Base-by-base conservation (phyloP, 2,329 filamentous ascomycete species). In the Aureobasidium sp. region DNA sequence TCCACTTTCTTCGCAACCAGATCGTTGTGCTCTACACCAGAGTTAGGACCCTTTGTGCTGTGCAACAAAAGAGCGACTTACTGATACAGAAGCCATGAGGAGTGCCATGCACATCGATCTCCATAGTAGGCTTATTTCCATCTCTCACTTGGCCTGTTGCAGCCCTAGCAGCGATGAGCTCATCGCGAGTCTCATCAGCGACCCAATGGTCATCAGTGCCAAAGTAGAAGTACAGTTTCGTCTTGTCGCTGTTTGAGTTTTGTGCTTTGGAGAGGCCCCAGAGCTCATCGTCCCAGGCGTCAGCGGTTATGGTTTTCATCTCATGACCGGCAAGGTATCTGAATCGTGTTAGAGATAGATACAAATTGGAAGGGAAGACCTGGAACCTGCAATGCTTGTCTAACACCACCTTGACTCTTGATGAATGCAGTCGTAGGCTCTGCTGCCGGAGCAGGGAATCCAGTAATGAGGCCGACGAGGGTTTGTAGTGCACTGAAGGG, bases 191-290 rank as follows among this genome's bases (percentile, higher is more conserved):
- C 66, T 76, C 73, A 64, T 83, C 77, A 1, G 82, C 82, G 30
- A 86, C 81, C 84, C 84, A 86, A 67, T 85, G 82, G 67, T 87
- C 84, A 51, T 80, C 73, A 39, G 79, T 73, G 1, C 81, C 83
- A 69, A 85, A 87, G 65, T 84, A 80, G 67, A 87, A 84, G 57
- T 79, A 78, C 45, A 86, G 64, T 55, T 77, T 78, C 3, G 78
- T 73, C 2, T 76, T 70, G 3, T 55, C 30, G 32, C 11, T 13
- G 41, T 9, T 48, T 11, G 49, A 30, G 16, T 9, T 14, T 10
- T 45, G 41, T 47, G 61, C 44, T 27, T 54, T 50, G 3, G 37
- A 71, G 25, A 77, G 75, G 1, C 82, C 83, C 84, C 84, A 87
- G 44, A 86, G 73, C 62, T 84, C 81, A 61, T 80, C 78, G 27